These are phyloP conservation scores for Polygonum aviculare DNA, from an alignment of 148 eudicot species.

Conservation along the genomic window DNA sequence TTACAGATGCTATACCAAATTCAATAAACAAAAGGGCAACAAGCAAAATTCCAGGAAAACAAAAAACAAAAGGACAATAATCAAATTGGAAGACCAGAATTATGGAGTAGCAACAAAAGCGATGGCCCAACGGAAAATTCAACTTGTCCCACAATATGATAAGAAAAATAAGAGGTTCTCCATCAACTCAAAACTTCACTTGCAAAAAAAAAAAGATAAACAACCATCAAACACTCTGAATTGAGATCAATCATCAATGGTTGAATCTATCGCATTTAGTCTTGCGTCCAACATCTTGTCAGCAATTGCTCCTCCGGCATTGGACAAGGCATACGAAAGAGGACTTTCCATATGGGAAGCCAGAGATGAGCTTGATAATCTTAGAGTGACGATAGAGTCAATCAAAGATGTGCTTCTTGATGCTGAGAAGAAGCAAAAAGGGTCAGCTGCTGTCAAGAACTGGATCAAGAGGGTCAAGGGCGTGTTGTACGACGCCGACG, in stretches of 20 bases:
- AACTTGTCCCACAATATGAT: no score
- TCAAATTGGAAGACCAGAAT: no score
- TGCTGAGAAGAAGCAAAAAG: constrained; percentile 23
- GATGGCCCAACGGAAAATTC: no score
- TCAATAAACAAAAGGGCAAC: no score
- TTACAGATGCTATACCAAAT: no score
- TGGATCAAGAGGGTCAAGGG: constrained; percentile 19
- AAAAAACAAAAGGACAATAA: no score
- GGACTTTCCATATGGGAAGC: constrained; percentile 1
- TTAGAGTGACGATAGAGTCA: constrained; percentile 12
- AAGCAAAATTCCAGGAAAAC: no score
- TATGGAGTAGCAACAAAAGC: no score
- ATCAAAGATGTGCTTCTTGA: constrained; percentile 21
- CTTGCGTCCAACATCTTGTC: not conserved
- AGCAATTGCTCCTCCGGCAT: not conserved
- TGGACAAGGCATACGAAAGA: not conserved
- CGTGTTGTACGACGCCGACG: constrained; percentile 10
- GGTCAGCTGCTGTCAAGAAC: constrained; percentile 6
- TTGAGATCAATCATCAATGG: not conserved
- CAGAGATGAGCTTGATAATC: constrained; percentile 9
- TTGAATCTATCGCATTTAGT: not conserved
- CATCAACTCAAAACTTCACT: no score
- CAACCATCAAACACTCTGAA: not conserved
- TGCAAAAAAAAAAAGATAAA: no score
- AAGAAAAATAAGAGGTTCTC: no score